phyloP scores from a whole-genome alignment of 2,329 filamentous ascomycete species.

The Colletotrichum echinochloae region DNA sequence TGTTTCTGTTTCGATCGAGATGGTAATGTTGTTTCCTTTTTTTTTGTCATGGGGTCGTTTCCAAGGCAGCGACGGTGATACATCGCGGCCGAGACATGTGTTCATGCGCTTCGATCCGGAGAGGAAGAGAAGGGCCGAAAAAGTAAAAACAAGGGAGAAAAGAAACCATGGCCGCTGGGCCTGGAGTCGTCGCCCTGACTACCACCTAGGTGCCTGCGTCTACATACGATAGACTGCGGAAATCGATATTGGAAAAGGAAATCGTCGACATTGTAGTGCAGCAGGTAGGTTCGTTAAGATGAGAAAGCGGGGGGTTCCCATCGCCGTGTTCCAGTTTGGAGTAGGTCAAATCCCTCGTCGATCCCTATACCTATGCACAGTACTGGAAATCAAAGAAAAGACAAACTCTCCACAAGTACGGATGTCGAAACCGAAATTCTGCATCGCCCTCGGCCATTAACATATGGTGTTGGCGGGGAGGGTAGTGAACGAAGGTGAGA shows the following conservation, averaged over 20 bases:
- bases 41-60: not conserved
- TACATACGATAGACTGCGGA: not conserved
- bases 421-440: not conserved
- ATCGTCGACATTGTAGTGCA: not conserved
- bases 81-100: not conserved
- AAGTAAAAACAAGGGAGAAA: not conserved
- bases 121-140: not conserved
- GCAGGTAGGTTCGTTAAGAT: slow-evolving; percentile 18
- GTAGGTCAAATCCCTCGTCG: not conserved
- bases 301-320: slow-evolving; percentile 23
- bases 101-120: not conserved
- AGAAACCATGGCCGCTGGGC: too few relatives aligned
- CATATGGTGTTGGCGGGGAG: not conserved
- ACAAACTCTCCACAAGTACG: not conserved
- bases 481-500: not conserved
- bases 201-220: not conserved
- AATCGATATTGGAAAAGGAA: not conserved
- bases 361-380: not conserved
- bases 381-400: not conserved
- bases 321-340: not conserved
- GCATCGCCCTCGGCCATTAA: not conserved
- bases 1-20: not conserved
- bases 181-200: not conserved
- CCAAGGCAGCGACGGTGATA: not conserved
- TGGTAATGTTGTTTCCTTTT: not conserved